Conservation (phyloP, 2,329 filamentous ascomycete species). For the Fusarium sp. region DNA sequence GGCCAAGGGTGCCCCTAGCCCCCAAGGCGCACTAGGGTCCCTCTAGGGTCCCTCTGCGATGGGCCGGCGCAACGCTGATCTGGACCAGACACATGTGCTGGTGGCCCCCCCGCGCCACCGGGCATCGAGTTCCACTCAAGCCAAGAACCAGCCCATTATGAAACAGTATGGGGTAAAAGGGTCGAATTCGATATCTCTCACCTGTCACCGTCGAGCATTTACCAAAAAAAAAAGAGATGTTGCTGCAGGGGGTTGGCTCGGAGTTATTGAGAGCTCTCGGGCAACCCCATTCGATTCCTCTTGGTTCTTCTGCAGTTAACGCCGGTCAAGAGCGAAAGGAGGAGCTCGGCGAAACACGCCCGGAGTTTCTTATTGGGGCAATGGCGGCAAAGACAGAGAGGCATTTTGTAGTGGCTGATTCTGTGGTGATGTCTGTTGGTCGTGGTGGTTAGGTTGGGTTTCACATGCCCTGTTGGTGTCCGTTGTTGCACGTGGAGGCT, state of each 20-base stretch:
- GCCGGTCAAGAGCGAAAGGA: neutral
- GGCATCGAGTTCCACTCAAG: constrained; percentile 24
- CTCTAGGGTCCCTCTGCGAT: constrained; percentile 21
- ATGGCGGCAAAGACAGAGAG: constrained; percentile 7
- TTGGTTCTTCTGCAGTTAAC: constrained; percentile 4
- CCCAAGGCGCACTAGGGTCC: neutral
- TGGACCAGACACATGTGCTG: neutral
- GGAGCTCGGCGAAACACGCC: constrained; percentile 6
- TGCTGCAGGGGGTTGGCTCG: neutral
- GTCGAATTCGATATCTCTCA: constrained; percentile 42
- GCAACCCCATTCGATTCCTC: neutral
- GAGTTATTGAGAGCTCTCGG: neutral
- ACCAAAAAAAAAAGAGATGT: neutral
- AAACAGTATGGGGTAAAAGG: constrained; percentile 48
- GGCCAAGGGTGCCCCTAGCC: neutral
- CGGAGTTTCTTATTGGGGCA: neutral
- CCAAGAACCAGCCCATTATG: constrained; percentile 40
- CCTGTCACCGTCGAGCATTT: constrained; percentile 40
- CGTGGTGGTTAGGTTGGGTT: constrained; percentile 6
- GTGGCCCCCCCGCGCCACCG: constrained; percentile 12
- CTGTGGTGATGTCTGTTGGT: neutral
- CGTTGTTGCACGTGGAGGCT: constrained; percentile 24
- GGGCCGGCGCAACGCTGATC: constrained; percentile 9
- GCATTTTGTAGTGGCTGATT: constrained; percentile 6
- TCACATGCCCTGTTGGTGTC: constrained; percentile 12